Conservation (phyloP, 2,329 filamentous ascomycete species). For the Aphanoascus verrucosus region DNA sequence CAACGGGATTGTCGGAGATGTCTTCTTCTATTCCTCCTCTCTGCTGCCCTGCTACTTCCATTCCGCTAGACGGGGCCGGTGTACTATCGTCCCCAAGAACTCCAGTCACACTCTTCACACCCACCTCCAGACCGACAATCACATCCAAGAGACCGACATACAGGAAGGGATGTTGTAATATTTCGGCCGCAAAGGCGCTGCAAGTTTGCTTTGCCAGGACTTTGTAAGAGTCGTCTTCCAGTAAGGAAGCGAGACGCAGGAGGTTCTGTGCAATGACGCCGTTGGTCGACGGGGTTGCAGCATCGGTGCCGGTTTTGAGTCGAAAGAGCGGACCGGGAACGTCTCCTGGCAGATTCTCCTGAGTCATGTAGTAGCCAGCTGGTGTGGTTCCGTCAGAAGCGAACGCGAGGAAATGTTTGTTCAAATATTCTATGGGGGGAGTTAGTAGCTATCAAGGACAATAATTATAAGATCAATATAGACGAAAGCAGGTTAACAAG, state of each 20-base stretch:
- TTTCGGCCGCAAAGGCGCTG: constrained; percentile 78
- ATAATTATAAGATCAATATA: constrained; percentile 12
- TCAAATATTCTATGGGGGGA: constrained; percentile 54
- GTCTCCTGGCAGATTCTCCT: constrained; percentile 47
- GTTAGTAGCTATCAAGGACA: background rate
- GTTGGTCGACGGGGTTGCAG: constrained; percentile 80
- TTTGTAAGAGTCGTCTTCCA: constrained; percentile 55
- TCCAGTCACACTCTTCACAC: constrained; percentile 51
- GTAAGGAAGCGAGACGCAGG: constrained; percentile 62
- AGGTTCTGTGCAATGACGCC: constrained; percentile 77
- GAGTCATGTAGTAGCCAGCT: constrained; percentile 35
- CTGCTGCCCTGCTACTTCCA: constrained; percentile 14
- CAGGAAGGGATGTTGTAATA: constrained; percentile 85
- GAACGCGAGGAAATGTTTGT: constrained; percentile 64
- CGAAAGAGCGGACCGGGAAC: constrained; percentile 56
- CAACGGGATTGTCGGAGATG: background rate
- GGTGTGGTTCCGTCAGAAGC: constrained; percentile 29
- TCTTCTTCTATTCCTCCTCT: background rate
- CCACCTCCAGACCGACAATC: constrained; percentile 64
- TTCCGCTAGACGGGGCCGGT: constrained; percentile 15
- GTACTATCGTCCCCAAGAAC: constrained; percentile 35
- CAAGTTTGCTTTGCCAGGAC: constrained; percentile 61
- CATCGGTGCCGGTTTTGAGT: constrained; percentile 92
- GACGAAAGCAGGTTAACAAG: background rate
- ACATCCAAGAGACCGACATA: constrained; percentile 70